Evolutionary conservation across 2,329 filamentous ascomycete species (phyloP).

Genomic region (Phaeosphaeria sp.): DNA sequence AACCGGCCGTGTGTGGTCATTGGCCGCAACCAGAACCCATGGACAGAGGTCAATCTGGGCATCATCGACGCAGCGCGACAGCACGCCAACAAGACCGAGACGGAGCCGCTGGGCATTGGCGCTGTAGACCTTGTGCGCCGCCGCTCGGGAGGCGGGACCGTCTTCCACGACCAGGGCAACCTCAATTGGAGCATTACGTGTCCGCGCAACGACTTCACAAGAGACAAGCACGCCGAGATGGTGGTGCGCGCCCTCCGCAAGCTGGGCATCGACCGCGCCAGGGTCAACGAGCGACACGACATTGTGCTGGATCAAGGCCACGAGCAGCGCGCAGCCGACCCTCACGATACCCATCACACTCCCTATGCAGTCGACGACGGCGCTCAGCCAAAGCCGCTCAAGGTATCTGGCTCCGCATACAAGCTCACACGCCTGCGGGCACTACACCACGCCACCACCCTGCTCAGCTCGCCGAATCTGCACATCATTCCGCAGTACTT

Average conservation of each 20-base stretch:
- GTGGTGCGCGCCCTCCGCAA: conserved; percentile 79
- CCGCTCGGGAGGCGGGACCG: conserved; percentile 86
- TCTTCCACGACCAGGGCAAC: conserved; percentile 93
- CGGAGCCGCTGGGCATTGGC: conserved; percentile 50
- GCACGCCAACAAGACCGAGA: no score
- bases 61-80: conserved; percentile 58
- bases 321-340: conserved; percentile 30
- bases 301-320: conserved; percentile 74
- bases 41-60: conserved; percentile 83
- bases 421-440: conserved; percentile 83
- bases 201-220: conserved; percentile 76
- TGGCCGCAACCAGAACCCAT: conserved; percentile 97
- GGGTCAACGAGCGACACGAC: conserved; percentile 90
- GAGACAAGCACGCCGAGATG: conserved; percentile 90
- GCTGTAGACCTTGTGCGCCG: conserved; percentile 74
- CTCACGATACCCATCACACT: conserved; percentile 53
- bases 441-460: conserved; percentile 91
- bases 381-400: conserved; percentile 56
- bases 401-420: conserved; percentile 93
- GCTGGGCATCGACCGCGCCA: conserved; percentile 64
- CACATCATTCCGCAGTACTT: conserved; percentile 72
- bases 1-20: conserved; percentile 89
- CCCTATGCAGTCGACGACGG: conserved; percentile 48
- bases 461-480: conserved; percentile 80
- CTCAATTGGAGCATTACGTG: conserved; percentile 94